A percentile compares a stretch with the other conserved stretches of the same genome.
phyloP scores from a whole-genome alignment of 139 green algal genomes.

The Chlamydomonas incerta region DNA sequence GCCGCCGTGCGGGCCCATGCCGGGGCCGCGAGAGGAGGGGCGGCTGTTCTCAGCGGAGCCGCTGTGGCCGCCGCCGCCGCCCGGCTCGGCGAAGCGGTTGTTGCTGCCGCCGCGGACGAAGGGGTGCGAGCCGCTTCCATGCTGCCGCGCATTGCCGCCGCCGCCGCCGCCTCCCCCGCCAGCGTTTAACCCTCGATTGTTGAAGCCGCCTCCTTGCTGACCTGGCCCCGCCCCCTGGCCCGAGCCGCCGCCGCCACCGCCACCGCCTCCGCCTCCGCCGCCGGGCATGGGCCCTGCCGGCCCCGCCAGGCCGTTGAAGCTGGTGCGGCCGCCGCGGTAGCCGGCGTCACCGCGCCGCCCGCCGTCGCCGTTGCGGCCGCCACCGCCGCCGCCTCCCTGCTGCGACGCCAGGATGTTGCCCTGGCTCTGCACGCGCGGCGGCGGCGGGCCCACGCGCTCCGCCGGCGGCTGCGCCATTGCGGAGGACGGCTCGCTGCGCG shows the following conservation, averaged over 20 bases:
- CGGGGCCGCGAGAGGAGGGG: slow-evolving; percentile 8
- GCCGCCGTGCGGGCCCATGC: neutral
- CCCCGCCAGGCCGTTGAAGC: neutral
- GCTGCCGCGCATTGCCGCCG: neutral
- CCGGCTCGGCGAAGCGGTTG: neutral
- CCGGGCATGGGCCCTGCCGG: neutral
- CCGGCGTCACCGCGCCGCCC: neutral
- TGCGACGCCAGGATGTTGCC: slow-evolving; percentile 27
- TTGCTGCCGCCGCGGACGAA: neutral
- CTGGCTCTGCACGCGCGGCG: slow-evolving; percentile 37
- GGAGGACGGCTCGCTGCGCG: neutral
- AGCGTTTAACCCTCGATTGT: neutral
- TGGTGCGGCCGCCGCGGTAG: neutral
- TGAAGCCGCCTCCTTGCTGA: neutral
- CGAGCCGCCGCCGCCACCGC: neutral
- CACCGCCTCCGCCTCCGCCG: neutral
- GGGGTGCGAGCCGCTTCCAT: neutral
- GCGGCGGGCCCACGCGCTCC: slow-evolving; percentile 5
- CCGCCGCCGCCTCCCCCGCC: neutral
- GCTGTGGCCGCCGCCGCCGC: slow-evolving; percentile 5
- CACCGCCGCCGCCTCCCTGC: neutral
- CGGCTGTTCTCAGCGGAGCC: slow-evolving; percentile 23
- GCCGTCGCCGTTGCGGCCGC: neutral
- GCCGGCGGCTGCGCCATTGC: neutral
- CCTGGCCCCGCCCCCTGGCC: neutral